Percentiles rank a stretch among this genome's conserved stretches.
phyloP scores from a whole-genome alignment of 495 filamentous ascomycete species.

The Neurospora sp. region DNA sequence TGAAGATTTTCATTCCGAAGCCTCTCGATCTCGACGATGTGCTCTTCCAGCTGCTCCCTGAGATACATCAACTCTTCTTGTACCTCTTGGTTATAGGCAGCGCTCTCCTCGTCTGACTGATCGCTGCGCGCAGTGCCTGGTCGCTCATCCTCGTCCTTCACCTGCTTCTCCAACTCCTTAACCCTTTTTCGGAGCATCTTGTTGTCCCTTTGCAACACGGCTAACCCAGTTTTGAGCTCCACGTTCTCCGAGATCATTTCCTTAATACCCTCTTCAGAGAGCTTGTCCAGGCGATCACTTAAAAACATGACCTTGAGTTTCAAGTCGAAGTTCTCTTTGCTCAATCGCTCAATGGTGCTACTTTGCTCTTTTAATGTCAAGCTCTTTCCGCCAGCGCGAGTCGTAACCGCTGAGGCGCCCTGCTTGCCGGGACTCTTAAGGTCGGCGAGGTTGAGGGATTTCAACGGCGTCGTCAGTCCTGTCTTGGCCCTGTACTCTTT shows the following conservation, averaged over 20 bases:
- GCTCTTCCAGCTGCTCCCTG: slow-evolving; percentile 72
- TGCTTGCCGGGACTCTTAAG: slow-evolving; percentile 30
- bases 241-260: slow-evolving; percentile 97
- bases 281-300: slow-evolving; percentile 82
- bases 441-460: slow-evolving; percentile 43
- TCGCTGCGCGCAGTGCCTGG: slow-evolving; percentile 42
- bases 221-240: slow-evolving; percentile 80
- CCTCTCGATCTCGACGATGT: slow-evolving; percentile 72
- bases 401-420: slow-evolving; percentile 37
- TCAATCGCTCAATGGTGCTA: slow-evolving; percentile 87
- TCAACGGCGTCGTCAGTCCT: slow-evolving; percentile 43
- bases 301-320: slow-evolving; percentile 97
- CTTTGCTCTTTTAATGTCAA: slow-evolving; percentile 95
- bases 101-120: slow-evolving; percentile 40
- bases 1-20: slow-evolving; percentile 63
- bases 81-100: slow-evolving; percentile 50
- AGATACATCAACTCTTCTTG: slow-evolving; percentile 80
- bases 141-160: slow-evolving; percentile 62
- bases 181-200: slow-evolving; percentile 67
- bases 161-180: slow-evolving; percentile 74
- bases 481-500: slow-evolving; percentile 61
- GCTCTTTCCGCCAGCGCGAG: slow-evolving; percentile 58
- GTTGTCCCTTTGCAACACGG: slow-evolving; percentile 80
- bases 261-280: slow-evolving; percentile 92
- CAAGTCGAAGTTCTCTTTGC: slow-evolving; percentile 94